Evolutionary conservation across 2,329 filamentous ascomycete species (phyloP), one percentile per base, ranked within the genome.

Genomic region (Fusarium nematophilum): DNA sequence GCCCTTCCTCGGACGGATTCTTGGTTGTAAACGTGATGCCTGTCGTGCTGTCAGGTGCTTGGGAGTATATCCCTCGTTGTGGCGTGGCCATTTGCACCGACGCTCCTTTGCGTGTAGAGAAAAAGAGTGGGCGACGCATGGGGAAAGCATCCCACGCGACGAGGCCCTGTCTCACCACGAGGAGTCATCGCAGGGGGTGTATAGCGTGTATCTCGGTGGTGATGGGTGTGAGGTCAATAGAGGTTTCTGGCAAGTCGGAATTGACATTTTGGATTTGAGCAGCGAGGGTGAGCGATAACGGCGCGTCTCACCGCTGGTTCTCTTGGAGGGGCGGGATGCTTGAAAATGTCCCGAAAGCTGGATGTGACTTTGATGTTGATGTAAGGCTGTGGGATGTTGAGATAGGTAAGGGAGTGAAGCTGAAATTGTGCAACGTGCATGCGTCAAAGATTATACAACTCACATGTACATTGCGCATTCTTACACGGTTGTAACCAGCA

Each of bases 31-130:
- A 31, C 31, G 45, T 49, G 25, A 49, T 30, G 45, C 14, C 25
- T 46, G 33, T 37, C 42, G 36, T 56, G 25, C 30, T 30, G 53
- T 63, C 44, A 47, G 55, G 54, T 62, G 59, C 46, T 63, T 45
- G 6, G 25, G 23, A 45, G 50, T 38, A 38, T 21, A 46, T 27
- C 23, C 53, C 42, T 31, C 36, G 33, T 25, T 43, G 33, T 54
- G 58, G 59, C 33, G 44, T 60, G 39, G 23, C n/a, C 18, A 42
- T 25, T 37, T 51, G 54, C 33, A 33, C 52, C 43, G 47, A 45
- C 40, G 25, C 37, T 34, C 25, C 9, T 8, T 34, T 25, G n/a
- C 7, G 13, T 9, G 6, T 7, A 25, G 42, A 45, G n/a, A n/a
- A n/a, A n/a, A n/a, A n/a, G n/a, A n/a, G n/a, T n/a, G 17, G 26